Evolutionary conservation across 108 stramenopile species (phyloP).

Genomic region (Fistulifera solaris): DNA sequence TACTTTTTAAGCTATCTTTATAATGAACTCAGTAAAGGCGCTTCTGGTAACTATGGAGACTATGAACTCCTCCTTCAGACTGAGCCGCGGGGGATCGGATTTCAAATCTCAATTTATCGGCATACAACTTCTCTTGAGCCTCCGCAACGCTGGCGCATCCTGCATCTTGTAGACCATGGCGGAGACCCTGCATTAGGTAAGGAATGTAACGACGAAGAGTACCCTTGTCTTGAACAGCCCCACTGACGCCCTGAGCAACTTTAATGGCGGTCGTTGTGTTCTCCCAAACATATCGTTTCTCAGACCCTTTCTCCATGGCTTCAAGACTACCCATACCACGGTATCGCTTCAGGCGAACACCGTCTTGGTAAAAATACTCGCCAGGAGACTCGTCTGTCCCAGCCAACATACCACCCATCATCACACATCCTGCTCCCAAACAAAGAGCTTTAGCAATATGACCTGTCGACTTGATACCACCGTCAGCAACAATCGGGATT

Average conservation of each 20-base stretch:
- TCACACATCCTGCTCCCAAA: slow-evolving; percentile 97
- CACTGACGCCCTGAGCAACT: slow-evolving; percentile 99
- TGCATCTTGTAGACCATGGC: slow-evolving; percentile 97
- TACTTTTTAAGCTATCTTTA: neutral
- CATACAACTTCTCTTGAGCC: slow-evolving; percentile 68
- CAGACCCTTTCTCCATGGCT: slow-evolving; percentile 96
- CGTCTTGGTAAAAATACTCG: slow-evolving; percentile 99
- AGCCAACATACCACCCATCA: slow-evolving; percentile 99
- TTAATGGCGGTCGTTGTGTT: slow-evolving; percentile 78
- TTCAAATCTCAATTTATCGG: slow-evolving; percentile 85
- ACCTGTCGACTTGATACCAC: slow-evolving; percentile 96
- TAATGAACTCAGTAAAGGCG: slow-evolving; percentile 58
- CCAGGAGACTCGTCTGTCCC: slow-evolving; percentile 99
- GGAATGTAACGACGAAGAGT: slow-evolving; percentile 95
- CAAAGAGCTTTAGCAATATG: slow-evolving; percentile 98
- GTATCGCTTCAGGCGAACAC: slow-evolving; percentile 98
- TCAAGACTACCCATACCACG: slow-evolving; percentile 99
- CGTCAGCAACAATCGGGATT: slow-evolving; percentile 97
- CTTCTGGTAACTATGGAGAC: slow-evolving; percentile 95
- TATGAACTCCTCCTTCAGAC: slow-evolving; percentile 97
- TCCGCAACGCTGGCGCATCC: slow-evolving; percentile 69
- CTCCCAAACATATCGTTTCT: slow-evolving; percentile 97
- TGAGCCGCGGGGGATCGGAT: slow-evolving; percentile 99
- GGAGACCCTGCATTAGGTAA: slow-evolving; percentile 93
- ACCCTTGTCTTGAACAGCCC: slow-evolving; percentile 99